Base-by-base conservation (phyloP, 2,329 filamentous ascomycete genomes). In the Helotiales sp. region DNA sequence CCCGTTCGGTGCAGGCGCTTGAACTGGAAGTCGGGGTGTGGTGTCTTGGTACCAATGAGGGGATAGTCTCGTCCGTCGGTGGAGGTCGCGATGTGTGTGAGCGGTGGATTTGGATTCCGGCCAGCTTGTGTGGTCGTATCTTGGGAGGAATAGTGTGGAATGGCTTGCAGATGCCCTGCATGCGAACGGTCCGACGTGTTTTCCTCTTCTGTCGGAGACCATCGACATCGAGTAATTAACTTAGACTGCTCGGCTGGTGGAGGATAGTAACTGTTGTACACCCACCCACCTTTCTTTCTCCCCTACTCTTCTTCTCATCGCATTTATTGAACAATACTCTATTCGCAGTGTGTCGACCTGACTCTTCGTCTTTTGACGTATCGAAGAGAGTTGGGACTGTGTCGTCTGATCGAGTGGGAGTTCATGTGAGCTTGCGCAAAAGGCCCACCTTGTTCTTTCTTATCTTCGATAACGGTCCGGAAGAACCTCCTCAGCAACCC, bases 81-180 rank as follows among this genome's bases (percentile, higher is more conserved):
- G 44, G 24, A 31, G 24, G 44, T 13, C 7, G n/a, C 19, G 13
- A 5, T 29, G 40, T n/a, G 24, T n/a, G n/a, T 29, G 42, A 9
- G 9, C 9, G 4, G 5, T 48, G 46, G 46, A 22, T 8, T 48
- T 30, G 25, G 27, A 27, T n/a, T 29, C 19, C 25, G 7, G 17
- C 27, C 12, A 47, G 25, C 25, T n/a, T 25, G 46, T 48, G 15
- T 19, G 2, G 13, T 30, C 24, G 25, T n/a, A 25, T 31, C 44
- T 47, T 47, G 44, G 24, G 44, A 15, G 24, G n/a, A 40, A 22
- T 40, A 13, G 5, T 25, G 19, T 10, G 38, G 7, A 15, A 31
- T 9, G 44, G 44, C 44, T 48, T 48, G 44, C 46, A 48, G 30
- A 19, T 31, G 27, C 46, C 46, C 46, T 48, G 46, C 46, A 48